These are phyloP conservation scores for Neopestalotiopsis clavispora DNA, from an alignment of 2,329 filamentous ascomycete species.

Conservation along the genomic window DNA sequence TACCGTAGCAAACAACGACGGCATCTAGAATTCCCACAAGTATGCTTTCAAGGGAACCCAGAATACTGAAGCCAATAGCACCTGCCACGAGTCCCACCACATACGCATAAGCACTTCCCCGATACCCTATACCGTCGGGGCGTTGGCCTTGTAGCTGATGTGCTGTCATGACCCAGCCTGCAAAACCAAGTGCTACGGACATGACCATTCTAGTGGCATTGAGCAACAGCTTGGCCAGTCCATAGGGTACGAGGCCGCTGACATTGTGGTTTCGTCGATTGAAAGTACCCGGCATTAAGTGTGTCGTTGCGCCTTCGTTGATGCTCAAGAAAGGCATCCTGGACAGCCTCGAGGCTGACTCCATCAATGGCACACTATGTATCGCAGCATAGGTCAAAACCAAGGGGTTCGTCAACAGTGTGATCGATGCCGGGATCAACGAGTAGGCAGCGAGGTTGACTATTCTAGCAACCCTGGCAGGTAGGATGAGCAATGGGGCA, in stretches of 20 bases:
- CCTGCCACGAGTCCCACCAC: slow-evolving; percentile 90
- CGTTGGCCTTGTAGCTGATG: slow-evolving; percentile 71
- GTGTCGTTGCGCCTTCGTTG: slow-evolving; percentile 77
- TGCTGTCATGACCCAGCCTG: slow-evolving; percentile 94
- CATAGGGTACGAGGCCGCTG: slow-evolving; percentile 77
- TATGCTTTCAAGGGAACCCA: slow-evolving; percentile 90
- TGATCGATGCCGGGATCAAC: slow-evolving; percentile 83
- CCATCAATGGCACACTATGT: slow-evolving; percentile 81
- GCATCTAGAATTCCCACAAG: slow-evolving; percentile 87
- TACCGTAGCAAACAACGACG: slow-evolving; percentile 91
- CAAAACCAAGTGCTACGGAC: slow-evolving; percentile 87
- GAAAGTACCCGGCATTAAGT: slow-evolving; percentile 62
- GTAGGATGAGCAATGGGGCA: slow-evolving; percentile 83
- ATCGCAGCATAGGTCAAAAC: slow-evolving; percentile 93
- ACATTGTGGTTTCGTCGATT: slow-evolving; percentile 47
- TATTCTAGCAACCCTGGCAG: slow-evolving; percentile 67
- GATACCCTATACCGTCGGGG: slow-evolving; percentile 58
- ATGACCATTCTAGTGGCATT: slow-evolving; percentile 92
- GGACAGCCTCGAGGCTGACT: slow-evolving; percentile 78
- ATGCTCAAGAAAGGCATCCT: slow-evolving; percentile 82
- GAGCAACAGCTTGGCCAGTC: slow-evolving; percentile 87
- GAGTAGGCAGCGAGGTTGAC: slow-evolving; percentile 78
- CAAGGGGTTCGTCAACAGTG: slow-evolving; percentile 86
- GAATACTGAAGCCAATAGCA: slow-evolving; percentile 91
- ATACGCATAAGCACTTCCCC: slow-evolving; percentile 91